Evolutionary conservation across 495 filamentous ascomycete species (phyloP).

Genomic region (Penicilliopsis zonata): DNA sequence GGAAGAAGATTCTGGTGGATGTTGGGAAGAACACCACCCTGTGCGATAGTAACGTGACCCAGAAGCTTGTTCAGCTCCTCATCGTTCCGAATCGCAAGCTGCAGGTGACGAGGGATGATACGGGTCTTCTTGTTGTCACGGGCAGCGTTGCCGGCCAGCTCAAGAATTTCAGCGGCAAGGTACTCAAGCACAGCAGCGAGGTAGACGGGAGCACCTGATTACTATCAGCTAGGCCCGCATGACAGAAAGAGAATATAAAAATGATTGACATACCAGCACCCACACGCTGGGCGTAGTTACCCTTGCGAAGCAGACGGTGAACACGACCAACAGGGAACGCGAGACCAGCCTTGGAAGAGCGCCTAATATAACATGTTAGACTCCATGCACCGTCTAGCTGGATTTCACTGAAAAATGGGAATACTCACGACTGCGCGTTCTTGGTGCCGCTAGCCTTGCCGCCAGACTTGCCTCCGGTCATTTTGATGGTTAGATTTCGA

Average conservation of each 20-base stretch:
- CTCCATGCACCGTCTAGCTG: no score
- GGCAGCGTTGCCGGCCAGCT: conserved; percentile 95
- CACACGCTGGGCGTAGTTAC: conserved; percentile 99
- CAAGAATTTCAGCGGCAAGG: conserved; percentile 95
- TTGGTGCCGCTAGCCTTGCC: conserved; percentile 96
- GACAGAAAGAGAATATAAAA: no score
- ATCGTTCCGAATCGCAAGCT: conserved; percentile 98
- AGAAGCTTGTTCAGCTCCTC: conserved; percentile 99
- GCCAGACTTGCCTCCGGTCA: conserved; percentile 98
- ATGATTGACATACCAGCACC: conserved; percentile 75
- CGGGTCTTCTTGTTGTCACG: conserved; percentile 99
- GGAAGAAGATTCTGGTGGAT: conserved; percentile 96
- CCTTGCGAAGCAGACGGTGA: conserved; percentile 98
- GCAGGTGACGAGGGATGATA: conserved; percentile 98
- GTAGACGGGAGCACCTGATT: conserved; percentile 82
- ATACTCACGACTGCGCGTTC: conserved; percentile 89
- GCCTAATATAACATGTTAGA: conserved; percentile 38
- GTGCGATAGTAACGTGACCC: conserved; percentile 97
- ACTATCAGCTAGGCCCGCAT: no score
- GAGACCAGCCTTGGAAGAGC: conserved; percentile 98
- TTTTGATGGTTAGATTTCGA: conserved; percentile 52
- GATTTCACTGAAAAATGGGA: conserved; percentile 25
- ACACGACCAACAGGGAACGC: conserved; percentile 99
- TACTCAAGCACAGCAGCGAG: conserved; percentile 98
- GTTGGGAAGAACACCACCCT: conserved; percentile 98